Evolutionary conservation across 805 yeast species (phyloP).

Genomic region (Lipomyces yamanashiensis): DNA sequence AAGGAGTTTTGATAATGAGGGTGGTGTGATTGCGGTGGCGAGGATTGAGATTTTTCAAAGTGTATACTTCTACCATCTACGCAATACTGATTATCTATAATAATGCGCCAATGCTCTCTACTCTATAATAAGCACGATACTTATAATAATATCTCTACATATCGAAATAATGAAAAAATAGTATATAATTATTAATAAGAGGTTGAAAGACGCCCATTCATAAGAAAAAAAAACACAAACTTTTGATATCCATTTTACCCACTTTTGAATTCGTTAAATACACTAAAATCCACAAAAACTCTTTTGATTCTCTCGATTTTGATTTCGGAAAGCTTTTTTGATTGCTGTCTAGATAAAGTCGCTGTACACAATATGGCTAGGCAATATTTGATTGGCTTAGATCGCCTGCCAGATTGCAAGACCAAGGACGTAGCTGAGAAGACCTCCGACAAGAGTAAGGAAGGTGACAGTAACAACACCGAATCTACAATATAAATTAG

Average conservation of each 20-base stretch:
- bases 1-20: too few species aligned
- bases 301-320: too few species aligned
- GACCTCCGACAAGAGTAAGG: conserved; percentile 33
- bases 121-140: too few species aligned
- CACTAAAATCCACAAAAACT: too few species aligned
- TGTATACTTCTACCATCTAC: too few species aligned
- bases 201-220: neutral
- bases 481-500: conserved; percentile 9
- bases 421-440: conserved; percentile 30
- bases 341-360: too few species aligned
- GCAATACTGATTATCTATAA: too few species aligned
- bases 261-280: neutral
- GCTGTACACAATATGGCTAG: too few species aligned
- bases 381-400: neutral
- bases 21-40: too few species aligned
- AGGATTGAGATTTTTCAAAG: too few species aligned
- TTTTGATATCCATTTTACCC: neutral
- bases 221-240: neutral
- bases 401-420: conserved; percentile 32
- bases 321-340: too few species aligned
- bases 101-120: too few species aligned
- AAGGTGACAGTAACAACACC: conserved; percentile 35
- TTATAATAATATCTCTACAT: neutral
- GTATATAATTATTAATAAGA: neutral
- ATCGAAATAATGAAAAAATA: neutral